Conservation (phyloP, 176 grass and related monocot species). For the Thinopyrum elongatum region DNA sequence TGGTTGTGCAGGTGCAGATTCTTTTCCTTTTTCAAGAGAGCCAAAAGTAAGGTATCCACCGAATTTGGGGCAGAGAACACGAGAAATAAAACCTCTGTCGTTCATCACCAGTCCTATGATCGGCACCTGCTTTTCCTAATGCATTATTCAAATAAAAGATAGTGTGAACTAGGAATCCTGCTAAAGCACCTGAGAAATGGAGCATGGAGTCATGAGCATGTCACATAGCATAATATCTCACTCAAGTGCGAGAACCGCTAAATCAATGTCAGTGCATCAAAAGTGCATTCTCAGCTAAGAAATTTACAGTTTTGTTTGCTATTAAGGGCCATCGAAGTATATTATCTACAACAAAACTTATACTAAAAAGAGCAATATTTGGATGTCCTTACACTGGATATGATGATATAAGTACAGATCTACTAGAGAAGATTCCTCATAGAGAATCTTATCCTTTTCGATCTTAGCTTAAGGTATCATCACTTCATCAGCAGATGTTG, state of each 20-base stretch:
- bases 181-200: neutral
- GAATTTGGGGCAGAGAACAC: constrained; percentile 88
- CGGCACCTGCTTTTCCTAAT: constrained; percentile 89
- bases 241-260: neutral
- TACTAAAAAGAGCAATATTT: neutral
- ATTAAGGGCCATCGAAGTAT: constrained; percentile 1
- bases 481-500: neutral
- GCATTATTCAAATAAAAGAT: constrained; percentile 59
- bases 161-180: constrained; percentile 35
- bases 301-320: neutral
- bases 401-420: neutral
- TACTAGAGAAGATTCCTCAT: constrained; percentile 4
- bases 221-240: constrained; percentile 23
- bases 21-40: constrained; percentile 64
- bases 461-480: neutral
- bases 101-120: constrained; percentile 97
- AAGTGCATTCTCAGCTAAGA: neutral
- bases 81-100: constrained; percentile 86
- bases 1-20: constrained; percentile 72
- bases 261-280: neutral
- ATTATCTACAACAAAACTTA: neutral
- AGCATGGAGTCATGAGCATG: constrained; percentile 25
- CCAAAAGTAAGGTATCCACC: constrained; percentile 95
- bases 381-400: neutral
- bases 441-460: neutral